A percentile compares a stretch with the other conserved stretches of the same genome.
Conservation (phyloP, 768 basidiomycete species). For the Trametes coccinea region DNA sequence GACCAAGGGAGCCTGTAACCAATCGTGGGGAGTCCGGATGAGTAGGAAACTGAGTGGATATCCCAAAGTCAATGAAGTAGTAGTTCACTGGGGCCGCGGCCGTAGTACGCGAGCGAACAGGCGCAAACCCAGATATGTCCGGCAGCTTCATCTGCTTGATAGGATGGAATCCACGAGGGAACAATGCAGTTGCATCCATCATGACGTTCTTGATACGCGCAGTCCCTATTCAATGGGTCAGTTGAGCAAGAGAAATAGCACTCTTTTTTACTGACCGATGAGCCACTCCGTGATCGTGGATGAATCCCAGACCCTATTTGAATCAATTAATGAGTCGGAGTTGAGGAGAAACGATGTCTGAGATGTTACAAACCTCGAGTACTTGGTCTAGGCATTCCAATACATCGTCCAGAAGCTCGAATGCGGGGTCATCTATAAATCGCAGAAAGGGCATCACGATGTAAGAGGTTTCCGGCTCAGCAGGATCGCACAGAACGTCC, state of each 20-base stretch:
- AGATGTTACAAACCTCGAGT: conserved; percentile 17
- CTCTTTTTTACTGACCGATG: conserved; percentile 19
- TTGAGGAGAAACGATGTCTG: background rate
- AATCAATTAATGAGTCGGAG: background rate
- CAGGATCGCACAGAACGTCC: conserved; percentile 14
- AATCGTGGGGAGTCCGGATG: background rate
- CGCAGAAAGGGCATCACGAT: conserved; percentile 25
- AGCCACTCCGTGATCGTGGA: conserved; percentile 25
- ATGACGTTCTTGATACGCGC: conserved; percentile 25
- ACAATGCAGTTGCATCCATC: conserved; percentile 27
- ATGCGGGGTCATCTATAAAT: conserved; percentile 16
- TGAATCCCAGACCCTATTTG: conserved; percentile 25
- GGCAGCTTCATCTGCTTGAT: background rate
- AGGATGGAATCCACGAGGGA: conserved; percentile 27
- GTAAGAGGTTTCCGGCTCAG: too few species aligned
- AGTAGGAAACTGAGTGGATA: conserved; percentile 22
- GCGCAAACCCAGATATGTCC: background rate
- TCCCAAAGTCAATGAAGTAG: conserved; percentile 32
- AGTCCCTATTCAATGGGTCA: conserved; percentile 21
- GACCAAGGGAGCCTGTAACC: conserved; percentile 18
- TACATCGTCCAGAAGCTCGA: conserved; percentile 21
- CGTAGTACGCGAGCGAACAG: background rate
- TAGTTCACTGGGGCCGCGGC: conserved; percentile 16
- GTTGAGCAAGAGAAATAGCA: background rate
- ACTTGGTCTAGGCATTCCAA: conserved; percentile 24